phyloP scores from a whole-genome alignment of 202 grass and related monocot species.

The Musa balbisiana region DNA sequence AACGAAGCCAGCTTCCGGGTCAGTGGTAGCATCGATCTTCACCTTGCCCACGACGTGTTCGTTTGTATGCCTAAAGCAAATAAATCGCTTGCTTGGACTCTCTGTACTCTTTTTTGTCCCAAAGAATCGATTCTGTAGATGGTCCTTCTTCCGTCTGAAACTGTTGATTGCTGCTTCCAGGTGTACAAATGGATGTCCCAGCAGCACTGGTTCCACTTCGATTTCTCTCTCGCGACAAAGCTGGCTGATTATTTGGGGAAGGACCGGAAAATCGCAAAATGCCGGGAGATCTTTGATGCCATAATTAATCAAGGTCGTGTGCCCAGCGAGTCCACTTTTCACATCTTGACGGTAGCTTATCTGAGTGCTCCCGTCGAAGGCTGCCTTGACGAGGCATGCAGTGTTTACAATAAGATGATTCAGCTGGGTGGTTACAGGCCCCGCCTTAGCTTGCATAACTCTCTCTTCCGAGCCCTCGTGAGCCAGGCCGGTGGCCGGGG shows the following conservation, averaged over 20 bases:
- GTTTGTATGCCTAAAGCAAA: conserved; percentile 7
- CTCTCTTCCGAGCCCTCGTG: conserved; percentile 64
- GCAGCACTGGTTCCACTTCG: conserved; percentile 82
- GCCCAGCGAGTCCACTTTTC: conserved; percentile 87
- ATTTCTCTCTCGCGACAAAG: conserved; percentile 69
- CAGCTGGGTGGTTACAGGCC: conserved; percentile 74
- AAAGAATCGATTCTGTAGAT: neutral
- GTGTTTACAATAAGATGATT: conserved; percentile 92
- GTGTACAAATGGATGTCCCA: conserved; percentile 83
- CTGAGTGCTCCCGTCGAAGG: conserved; percentile 45
- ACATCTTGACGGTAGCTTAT: conserved; percentile 75
- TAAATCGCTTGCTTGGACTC: too few relatives aligned
- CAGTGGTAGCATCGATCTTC: conserved; percentile 17
- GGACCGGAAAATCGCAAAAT: conserved; percentile 74
- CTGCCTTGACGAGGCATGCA: conserved; percentile 67
- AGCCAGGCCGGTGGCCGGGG: conserved; percentile 63
- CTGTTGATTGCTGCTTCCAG: conserved; percentile 41
- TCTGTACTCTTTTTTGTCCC: neutral
- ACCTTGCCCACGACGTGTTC: conserved; percentile 22
- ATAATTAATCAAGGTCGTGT: conserved; percentile 80
- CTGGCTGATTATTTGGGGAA: conserved; percentile 75
- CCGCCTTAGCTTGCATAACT: conserved; percentile 73
- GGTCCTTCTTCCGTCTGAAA: conserved; percentile 18
- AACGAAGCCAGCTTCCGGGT: conserved; percentile 88
- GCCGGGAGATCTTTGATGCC: conserved; percentile 54